phyloP scores from a whole-genome alignment of 345 rosid genomes.

The Eucalyptus pauciflora region DNA sequence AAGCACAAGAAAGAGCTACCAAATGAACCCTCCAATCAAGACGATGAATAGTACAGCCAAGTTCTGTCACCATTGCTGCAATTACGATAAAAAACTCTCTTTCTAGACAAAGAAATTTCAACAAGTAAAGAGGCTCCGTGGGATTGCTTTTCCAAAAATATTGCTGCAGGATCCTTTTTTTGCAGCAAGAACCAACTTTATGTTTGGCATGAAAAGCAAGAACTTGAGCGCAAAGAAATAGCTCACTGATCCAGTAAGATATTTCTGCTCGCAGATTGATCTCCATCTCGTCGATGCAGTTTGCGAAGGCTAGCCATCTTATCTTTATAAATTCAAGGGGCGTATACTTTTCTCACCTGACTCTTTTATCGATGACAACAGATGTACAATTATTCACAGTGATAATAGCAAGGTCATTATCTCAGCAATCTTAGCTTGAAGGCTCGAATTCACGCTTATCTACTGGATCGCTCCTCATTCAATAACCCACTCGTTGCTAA shows the following conservation, averaged over 20 bases:
- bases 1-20: not conserved
- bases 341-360: not conserved
- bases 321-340: not conserved
- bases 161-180: not conserved
- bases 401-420: too few species aligned
- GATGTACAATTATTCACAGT: not conserved
- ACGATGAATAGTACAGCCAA: not conserved
- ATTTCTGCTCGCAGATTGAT: not conserved
- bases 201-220: not conserved
- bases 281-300: not conserved
- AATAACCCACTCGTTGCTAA: not conserved
- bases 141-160: not conserved
- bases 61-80: not conserved
- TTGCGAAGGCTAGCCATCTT: not conserved
- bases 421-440: not conserved
- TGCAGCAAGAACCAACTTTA: not conserved
- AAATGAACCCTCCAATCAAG: not conserved
- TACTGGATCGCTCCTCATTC: not conserved
- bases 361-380: not conserved
- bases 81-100: not conserved
- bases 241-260: not conserved
- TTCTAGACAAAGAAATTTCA: not conserved
- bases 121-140: not conserved
- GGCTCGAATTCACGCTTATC: not conserved
- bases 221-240: not conserved